These are phyloP conservation scores for Gamarada debralockiae DNA, from an alignment of 495 filamentous ascomycete species.

Conservation along the genomic window DNA sequence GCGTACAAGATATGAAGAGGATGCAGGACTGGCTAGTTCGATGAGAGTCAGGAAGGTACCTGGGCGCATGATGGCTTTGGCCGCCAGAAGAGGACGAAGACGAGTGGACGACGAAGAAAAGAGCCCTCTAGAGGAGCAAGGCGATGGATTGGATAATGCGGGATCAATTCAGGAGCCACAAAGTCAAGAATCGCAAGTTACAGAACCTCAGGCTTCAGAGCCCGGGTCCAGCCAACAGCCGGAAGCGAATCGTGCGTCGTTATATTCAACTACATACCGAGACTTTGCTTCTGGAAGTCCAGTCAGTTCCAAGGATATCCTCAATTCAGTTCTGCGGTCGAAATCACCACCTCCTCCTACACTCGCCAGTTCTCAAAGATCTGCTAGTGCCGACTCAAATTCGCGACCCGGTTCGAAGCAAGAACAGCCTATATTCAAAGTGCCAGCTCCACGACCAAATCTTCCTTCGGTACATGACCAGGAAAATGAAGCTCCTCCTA, in stretches of 20 bases:
- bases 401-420: conserved; percentile 31
- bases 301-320: conserved; percentile 19
- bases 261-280: conserved; percentile 13
- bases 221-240: conserved; percentile 15
- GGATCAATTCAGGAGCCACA: conserved; percentile 24
- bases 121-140: conserved; percentile 32
- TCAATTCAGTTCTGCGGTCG: conserved; percentile 19
- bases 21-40: conserved; percentile 59
- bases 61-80: conserved; percentile 70
- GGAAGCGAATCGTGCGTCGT: conserved; percentile 13
- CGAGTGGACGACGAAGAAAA: conserved; percentile 65
- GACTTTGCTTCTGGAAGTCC: conserved; percentile 27
- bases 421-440: conserved; percentile 58
- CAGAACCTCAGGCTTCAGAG: conserved; percentile 16
- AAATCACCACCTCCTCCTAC: conserved; percentile 26
- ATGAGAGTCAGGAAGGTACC: conserved; percentile 65
- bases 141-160: conserved; percentile 25
- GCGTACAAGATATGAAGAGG: conserved; percentile 45
- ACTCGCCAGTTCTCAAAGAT: conserved; percentile 15
- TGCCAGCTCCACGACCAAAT: conserved; percentile 53
- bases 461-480: conserved; percentile 64
- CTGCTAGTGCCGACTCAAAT: conserved; percentile 18
- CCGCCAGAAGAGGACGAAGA: conserved; percentile 66
- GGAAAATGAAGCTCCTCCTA: conserved; percentile 76
- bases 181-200: conserved; percentile 22